These are phyloP conservation scores for Lentinula lateritia DNA, from an alignment of 768 basidiomycete genomes.

Conservation along the genomic window DNA sequence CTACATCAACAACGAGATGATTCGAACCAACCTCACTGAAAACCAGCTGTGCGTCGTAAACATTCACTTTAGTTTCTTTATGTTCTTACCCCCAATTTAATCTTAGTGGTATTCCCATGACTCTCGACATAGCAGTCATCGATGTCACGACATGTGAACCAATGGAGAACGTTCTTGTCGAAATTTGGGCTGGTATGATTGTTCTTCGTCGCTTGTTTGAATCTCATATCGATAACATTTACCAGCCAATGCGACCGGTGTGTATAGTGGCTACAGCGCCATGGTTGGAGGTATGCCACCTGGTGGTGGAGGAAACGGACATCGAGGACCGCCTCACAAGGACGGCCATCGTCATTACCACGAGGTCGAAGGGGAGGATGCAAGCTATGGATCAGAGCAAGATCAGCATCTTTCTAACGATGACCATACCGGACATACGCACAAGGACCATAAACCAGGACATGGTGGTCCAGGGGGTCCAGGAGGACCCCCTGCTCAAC, in stretches of 20 bases:
- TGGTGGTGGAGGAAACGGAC: neutral
- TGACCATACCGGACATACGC: neutral
- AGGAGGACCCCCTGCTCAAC: neutral
- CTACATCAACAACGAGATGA: constrained; percentile 22
- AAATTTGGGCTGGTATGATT: constrained; percentile 25
- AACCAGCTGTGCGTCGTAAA: constrained; percentile 13
- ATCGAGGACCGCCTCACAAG: neutral
- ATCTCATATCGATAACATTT: neutral
- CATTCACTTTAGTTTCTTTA: neutral
- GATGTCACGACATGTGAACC: constrained; percentile 32
- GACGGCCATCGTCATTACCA: neutral
- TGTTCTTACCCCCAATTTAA: neutral
- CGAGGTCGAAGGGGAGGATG: neutral
- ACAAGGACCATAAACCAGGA: neutral
- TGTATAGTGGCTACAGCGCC: constrained; percentile 18
- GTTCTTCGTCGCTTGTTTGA: too few species aligned
- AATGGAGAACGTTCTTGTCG: constrained; percentile 26
- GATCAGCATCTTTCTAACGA: neutral
- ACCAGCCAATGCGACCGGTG: constrained; percentile 21
- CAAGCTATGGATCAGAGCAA: neutral
- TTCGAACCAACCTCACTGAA: constrained; percentile 21
- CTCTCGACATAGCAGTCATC: constrained; percentile 31
- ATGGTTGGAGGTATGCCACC: neutral
- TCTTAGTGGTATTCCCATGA: constrained; percentile 25
- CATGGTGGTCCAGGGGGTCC: neutral